Conservation (phyloP, 148 eudicot genomes). For the Cornus kousa region DNA sequence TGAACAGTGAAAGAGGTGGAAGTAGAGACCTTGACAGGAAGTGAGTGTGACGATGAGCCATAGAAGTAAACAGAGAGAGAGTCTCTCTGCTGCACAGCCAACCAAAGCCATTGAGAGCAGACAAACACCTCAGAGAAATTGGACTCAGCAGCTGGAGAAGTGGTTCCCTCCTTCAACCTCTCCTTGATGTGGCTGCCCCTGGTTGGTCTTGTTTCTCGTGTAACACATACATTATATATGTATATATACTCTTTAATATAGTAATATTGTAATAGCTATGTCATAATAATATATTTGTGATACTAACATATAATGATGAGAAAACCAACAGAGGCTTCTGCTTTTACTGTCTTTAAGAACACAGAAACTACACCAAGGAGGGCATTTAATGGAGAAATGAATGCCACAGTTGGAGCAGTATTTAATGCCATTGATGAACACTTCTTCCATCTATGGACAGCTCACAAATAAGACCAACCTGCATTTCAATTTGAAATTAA, state of each 20-base stretch:
- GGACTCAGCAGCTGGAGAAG: not conserved
- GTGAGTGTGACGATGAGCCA: conserved; percentile 17
- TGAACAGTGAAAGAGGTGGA: not conserved
- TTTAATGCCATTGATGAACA: not conserved
- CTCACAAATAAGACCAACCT: not conserved
- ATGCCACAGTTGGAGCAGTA: conserved; percentile 33
- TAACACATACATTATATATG: not conserved
- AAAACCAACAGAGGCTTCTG: not conserved
- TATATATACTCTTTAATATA: not conserved
- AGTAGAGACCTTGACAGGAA: conserved; percentile 34
- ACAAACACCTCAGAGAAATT: conserved; percentile 1
- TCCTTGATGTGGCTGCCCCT: conserved; percentile 33
- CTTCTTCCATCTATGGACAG: not conserved
- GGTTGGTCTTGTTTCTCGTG: conserved; percentile 25
- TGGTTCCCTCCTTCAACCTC: conserved; percentile 11
- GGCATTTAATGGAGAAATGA: conserved; percentile 28
- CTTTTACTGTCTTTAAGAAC: not conserved
- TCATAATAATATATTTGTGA: not conserved
- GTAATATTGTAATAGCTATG: not conserved
- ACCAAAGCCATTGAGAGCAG: conserved; percentile 6
- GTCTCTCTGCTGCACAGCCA: not conserved
- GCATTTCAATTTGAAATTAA: not conserved
- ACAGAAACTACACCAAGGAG: not conserved
- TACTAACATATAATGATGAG: not conserved
- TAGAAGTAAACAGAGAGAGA: conserved; percentile 18